phyloP scores from a whole-genome alignment of 805 yeast genomes.

The Cyberlindnera veronae region DNA sequence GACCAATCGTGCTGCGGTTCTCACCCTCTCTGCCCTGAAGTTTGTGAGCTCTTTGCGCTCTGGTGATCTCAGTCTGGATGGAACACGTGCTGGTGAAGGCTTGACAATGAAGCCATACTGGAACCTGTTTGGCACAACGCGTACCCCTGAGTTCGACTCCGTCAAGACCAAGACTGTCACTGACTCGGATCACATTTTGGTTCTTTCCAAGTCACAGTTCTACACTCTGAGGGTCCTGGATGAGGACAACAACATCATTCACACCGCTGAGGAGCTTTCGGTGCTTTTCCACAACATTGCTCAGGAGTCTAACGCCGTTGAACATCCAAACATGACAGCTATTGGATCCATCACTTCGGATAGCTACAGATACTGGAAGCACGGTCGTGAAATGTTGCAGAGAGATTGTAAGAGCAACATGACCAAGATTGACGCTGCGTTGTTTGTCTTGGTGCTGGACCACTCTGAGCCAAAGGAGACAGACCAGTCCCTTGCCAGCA shows the following conservation, averaged over 20 bases:
- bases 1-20: constrained; percentile 61
- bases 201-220: constrained; percentile 77
- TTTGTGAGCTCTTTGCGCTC: constrained; percentile 58
- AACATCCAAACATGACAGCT: constrained; percentile 63
- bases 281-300: constrained; percentile 63
- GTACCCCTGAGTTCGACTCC: constrained; percentile 53
- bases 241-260: constrained; percentile 56
- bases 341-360: constrained; percentile 88
- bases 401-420: constrained; percentile 35
- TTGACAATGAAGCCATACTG: constrained; percentile 66
- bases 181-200: constrained; percentile 67
- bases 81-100: constrained; percentile 47
- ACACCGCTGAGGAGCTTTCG: constrained; percentile 64
- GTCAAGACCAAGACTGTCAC: constrained; percentile 70
- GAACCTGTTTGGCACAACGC: constrained; percentile 66
- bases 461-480: constrained; percentile 60
- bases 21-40: constrained; percentile 63
- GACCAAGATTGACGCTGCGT: constrained; percentile 63
- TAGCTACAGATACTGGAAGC: constrained; percentile 80
- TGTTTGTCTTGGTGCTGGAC: constrained; percentile 79
- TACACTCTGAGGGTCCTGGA: constrained; percentile 86
- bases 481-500: constrained; percentile 39
- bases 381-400: constrained; percentile 52
- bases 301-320: constrained; percentile 57
- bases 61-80: constrained; percentile 55